phyloP scores from a whole-genome alignment of 2,329 filamentous ascomycete genomes.

The Alternaria metachromatica region DNA sequence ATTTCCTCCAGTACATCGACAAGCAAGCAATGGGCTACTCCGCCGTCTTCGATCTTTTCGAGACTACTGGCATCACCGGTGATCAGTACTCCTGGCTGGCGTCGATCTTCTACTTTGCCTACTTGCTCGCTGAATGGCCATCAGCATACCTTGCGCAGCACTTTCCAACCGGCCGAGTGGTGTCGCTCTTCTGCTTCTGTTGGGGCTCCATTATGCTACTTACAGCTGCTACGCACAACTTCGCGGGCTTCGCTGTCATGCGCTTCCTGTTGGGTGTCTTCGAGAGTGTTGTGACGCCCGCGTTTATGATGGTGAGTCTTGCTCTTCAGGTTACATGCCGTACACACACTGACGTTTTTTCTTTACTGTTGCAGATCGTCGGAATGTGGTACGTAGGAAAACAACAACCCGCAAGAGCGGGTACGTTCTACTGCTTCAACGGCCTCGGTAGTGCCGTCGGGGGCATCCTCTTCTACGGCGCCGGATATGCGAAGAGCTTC shows the following conservation, averaged over 20 bases:
- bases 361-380: background rate
- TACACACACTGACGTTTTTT: background rate
- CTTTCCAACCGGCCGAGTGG: constrained; percentile 42
- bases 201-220: constrained; percentile 29
- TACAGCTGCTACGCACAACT: constrained; percentile 28
- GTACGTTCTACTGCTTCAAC: constrained; percentile 33
- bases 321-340: background rate
- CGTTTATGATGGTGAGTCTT: constrained; percentile 27
- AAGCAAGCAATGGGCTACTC: constrained; percentile 63
- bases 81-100: constrained; percentile 63
- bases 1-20: constrained; percentile 63
- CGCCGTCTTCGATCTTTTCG: constrained; percentile 63
- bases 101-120: constrained; percentile 62
- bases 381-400: constrained; percentile 15
- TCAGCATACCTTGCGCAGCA: constrained; percentile 37
- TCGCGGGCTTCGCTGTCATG: constrained; percentile 25
- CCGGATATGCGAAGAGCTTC: constrained; percentile 52
- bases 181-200: constrained; percentile 27
- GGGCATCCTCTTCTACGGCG: constrained; percentile 48
- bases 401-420: constrained; percentile 29
- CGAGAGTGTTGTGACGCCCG: constrained; percentile 27
- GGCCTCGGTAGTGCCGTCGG: constrained; percentile 29
- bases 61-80: constrained; percentile 55
- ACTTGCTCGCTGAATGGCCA: constrained; percentile 29
- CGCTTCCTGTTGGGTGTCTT: constrained; percentile 31